phyloP scores from a whole-genome alignment of 1,284 basidiomycete genomes.

The Taiwanofungus camphoratus region DNA sequence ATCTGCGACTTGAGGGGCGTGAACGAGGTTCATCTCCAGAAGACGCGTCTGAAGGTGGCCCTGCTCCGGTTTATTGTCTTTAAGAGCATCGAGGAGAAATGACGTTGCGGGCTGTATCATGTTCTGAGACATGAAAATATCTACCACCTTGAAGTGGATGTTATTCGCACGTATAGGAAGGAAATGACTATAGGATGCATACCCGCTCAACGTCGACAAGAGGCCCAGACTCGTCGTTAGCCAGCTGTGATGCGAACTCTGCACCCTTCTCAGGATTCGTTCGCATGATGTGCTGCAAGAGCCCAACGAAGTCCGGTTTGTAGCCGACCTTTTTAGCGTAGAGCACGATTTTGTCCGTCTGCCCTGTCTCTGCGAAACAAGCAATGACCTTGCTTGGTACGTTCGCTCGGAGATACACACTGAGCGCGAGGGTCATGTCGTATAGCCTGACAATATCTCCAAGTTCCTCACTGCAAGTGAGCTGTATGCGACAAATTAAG shows the following conservation, averaged over 20 bases:
- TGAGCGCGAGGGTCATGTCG: conserved; percentile 98
- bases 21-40: conserved; percentile 96
- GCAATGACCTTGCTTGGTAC: conserved; percentile 99
- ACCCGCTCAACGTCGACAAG: conserved; percentile 93
- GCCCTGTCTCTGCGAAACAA: conserved; percentile 98
- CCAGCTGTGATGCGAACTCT: conserved; percentile 94
- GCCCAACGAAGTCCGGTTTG: conserved; percentile 87
- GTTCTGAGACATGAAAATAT: conserved; percentile 99
- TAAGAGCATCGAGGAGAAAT: conserved; percentile 97
- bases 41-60: conserved; percentile 94
- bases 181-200: conserved; percentile 21
- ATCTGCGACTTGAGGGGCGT: conserved; percentile 98
- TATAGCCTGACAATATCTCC: conserved; percentile 95
- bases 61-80: conserved; percentile 99
- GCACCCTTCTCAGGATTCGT: conserved; percentile 97
- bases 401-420: conserved; percentile 97
- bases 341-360: conserved; percentile 97
- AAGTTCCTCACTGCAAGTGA: conserved; percentile 98
- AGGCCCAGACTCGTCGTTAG: conserved; percentile 91
- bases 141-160: conserved; percentile 61
- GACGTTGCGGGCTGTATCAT: conserved; percentile 99
- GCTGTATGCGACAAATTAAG: conserved; percentile 38
- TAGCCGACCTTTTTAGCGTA: conserved; percentile 99
- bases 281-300: conserved; percentile 97
- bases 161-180: conserved; percentile 3